These are phyloP conservation scores for Fusarium camptoceras DNA, from an alignment of 2,329 filamentous ascomycete species.

Conservation along the genomic window DNA sequence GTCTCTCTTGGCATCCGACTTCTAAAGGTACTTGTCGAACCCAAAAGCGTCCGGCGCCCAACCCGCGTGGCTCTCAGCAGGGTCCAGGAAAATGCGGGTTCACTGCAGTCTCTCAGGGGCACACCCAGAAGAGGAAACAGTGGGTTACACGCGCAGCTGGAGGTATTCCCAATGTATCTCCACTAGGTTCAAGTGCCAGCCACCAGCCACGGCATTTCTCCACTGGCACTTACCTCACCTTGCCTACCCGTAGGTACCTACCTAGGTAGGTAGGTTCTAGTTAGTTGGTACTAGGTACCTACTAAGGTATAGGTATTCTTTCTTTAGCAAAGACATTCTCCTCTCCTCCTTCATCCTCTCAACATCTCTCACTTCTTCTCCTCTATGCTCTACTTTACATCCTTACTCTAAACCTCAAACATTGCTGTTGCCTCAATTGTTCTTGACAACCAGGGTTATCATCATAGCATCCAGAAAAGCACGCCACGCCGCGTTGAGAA, in stretches of 20 bases:
- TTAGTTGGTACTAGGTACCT: not conserved
- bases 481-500: conserved; percentile 43
- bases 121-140: conserved; percentile 30
- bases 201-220: conserved; percentile 27
- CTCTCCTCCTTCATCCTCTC: conserved; percentile 14
- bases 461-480: conserved; percentile 38
- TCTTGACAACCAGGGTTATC: conserved; percentile 24
- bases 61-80: conserved; percentile 32
- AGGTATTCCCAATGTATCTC: conserved; percentile 19
- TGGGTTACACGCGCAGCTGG: not conserved
- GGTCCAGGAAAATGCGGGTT: conserved; percentile 18
- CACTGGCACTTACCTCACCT: conserved; percentile 18
- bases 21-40: conserved; percentile 10
- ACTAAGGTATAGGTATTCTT: not conserved
- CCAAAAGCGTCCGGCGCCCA: not conserved
- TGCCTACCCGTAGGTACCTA: not conserved
- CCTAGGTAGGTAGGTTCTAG: too few species aligned
- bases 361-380: conserved; percentile 7
- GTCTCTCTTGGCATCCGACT: not conserved
- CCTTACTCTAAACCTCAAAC: not conserved
- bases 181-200: not conserved
- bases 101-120: conserved; percentile 32
- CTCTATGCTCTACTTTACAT: not conserved
- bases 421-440: conserved; percentile 26
- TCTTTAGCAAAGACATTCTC: conserved; percentile 14